Percentiles rank a stretch among this genome's conserved stretches.
Evolutionary conservation across 1,284 basidiomycete genomes (phyloP).

Genomic region (Ceratobasidium sp.): DNA sequence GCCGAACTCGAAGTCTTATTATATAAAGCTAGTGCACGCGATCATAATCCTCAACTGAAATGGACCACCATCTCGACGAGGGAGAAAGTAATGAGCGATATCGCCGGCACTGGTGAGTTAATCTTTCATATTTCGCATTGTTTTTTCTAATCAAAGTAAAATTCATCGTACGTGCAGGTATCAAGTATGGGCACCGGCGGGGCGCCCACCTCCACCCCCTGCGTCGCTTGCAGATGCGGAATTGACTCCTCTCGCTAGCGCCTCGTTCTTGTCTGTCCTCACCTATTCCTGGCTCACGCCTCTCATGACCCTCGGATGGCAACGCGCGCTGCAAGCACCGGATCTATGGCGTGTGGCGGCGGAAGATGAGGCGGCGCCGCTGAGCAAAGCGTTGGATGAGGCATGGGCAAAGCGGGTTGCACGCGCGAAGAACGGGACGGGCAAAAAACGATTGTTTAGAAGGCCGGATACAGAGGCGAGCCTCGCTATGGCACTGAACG

Average conservation of each 20-base stretch:
- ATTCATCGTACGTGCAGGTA: slow-evolving; percentile 40
- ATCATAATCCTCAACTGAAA: background rate
- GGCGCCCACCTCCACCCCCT: slow-evolving; percentile 71
- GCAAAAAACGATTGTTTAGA: slow-evolving; percentile 55
- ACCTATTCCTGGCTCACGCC: slow-evolving; percentile 77
- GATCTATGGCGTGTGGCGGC: slow-evolving; percentile 80
- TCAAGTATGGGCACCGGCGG: slow-evolving; percentile 67
- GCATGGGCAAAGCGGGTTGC: slow-evolving; percentile 64
- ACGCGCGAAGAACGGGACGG: slow-evolving; percentile 69
- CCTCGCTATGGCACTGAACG: slow-evolving; percentile 77
- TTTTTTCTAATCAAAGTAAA: background rate
- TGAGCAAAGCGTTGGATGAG: slow-evolving; percentile 67
- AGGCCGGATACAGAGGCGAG: slow-evolving; percentile 63
- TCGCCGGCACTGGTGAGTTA: slow-evolving; percentile 35
- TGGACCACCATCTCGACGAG: slow-evolving; percentile 38
- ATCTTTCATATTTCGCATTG: background rate
- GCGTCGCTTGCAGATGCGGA: slow-evolving; percentile 70
- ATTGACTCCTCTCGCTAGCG: slow-evolving; percentile 70
- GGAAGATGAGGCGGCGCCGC: slow-evolving; percentile 64
- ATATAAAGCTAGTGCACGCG: background rate
- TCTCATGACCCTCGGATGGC: slow-evolving; percentile 78
- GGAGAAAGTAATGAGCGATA: slow-evolving; percentile 43
- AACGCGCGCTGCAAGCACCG: slow-evolving; percentile 77
- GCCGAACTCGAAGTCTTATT: background rate
- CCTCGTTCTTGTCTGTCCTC: slow-evolving; percentile 69